phyloP scores from a whole-genome alignment of 2,329 filamentous ascomycete species.

The Diaporthe batatas region DNA sequence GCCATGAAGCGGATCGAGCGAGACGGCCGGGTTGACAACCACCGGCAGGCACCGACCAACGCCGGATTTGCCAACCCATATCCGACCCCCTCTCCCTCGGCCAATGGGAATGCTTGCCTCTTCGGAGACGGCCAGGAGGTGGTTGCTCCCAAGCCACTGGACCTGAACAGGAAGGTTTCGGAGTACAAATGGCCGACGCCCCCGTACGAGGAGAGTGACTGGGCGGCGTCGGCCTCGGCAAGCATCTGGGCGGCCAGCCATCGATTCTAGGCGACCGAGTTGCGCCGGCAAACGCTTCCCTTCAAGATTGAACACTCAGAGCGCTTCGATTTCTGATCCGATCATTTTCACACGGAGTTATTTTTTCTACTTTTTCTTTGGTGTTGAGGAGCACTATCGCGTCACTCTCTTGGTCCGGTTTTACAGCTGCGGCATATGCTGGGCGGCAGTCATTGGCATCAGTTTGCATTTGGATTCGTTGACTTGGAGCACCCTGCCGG shows the following conservation, averaged over 20 bases:
- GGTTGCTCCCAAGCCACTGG: constrained; percentile 77
- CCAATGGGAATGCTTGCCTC: constrained; percentile 81
- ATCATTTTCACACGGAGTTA: constrained; percentile 42
- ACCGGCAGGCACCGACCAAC: constrained; percentile 76
- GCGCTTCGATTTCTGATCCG: constrained; percentile 34
- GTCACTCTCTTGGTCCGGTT: constrained; percentile 35
- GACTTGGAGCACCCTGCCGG: constrained; percentile 37
- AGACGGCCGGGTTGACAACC: constrained; percentile 58
- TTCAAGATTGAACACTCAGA: constrained; percentile 29
- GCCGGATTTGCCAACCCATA: constrained; percentile 72
- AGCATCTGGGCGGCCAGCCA: constrained; percentile 83
- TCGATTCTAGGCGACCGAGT: constrained; percentile 62
- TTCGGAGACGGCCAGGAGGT: constrained; percentile 77
- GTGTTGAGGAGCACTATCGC: constrained; percentile 37
- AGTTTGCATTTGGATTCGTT: constrained; percentile 41
- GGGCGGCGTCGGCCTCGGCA: constrained; percentile 85
- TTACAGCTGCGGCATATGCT: constrained; percentile 35
- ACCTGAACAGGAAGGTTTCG: constrained; percentile 71
- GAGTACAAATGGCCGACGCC: constrained; percentile 91
- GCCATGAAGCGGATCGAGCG: constrained; percentile 79
- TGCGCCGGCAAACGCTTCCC: constrained; percentile 21
- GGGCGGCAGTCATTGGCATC: constrained; percentile 35
- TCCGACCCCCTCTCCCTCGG: constrained; percentile 80
- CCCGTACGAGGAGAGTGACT: constrained; percentile 93
- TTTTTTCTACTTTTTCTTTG: constrained; percentile 26